These are phyloP conservation scores for Fagopyrum tataricum DNA, from an alignment of 148 eudicot species.

Conservation along the genomic window DNA sequence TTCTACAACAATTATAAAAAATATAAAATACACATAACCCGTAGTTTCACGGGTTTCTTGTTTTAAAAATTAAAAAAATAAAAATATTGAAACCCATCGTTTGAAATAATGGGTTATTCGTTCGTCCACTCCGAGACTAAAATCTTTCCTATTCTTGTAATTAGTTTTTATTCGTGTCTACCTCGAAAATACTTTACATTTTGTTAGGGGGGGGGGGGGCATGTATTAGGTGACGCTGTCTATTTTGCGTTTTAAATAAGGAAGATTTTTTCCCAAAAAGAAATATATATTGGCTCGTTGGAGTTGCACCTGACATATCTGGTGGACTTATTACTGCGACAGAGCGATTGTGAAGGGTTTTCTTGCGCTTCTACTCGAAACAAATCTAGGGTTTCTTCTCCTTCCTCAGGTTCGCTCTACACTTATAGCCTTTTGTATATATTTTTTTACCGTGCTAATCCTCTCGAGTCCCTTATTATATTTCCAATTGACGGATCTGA, in stretches of 20 bases:
- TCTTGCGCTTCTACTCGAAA: not conserved
- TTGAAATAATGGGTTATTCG: too few species aligned
- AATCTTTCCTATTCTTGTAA: too few species aligned
- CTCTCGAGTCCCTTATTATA: not conserved
- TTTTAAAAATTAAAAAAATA: too few species aligned
- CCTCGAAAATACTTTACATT: too few species aligned
- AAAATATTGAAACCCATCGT: too few species aligned
- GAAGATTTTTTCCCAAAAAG: not conserved
- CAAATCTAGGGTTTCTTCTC: slow-evolving; percentile 9
- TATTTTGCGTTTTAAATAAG: not conserved
- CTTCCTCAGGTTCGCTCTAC: not conserved
- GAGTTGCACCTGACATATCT: not conserved
- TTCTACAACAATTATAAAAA: too few species aligned
- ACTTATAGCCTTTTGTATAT: not conserved
- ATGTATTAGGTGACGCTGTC: too few species aligned
- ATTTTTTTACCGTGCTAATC: not conserved
- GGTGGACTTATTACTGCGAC: not conserved
- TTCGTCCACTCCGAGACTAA: too few species aligned
- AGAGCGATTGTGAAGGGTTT: not conserved
- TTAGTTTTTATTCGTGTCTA: too few species aligned
- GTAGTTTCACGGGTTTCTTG: too few species aligned
- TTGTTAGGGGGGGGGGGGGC: too few species aligned
- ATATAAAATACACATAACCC: too few species aligned
- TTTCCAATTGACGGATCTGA: not conserved
- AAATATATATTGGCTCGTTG: not conserved